Base-by-base conservation (phyloP, 23 red algal species). In the Gracilariopsis chorda region DNA sequence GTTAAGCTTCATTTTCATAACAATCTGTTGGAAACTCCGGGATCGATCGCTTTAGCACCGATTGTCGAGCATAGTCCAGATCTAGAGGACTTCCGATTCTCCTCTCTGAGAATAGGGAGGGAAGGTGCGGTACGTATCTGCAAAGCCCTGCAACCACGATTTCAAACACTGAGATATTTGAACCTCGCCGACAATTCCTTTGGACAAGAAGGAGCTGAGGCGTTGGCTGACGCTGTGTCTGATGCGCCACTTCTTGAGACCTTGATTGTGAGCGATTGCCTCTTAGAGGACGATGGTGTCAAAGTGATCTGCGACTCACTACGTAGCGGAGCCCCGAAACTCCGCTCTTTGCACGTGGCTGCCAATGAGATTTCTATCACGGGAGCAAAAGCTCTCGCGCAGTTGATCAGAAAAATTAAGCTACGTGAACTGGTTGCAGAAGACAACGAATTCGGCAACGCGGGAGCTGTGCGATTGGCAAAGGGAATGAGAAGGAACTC, bases 111-210 rank as follows among this genome's bases (percentile, higher is more conserved):
- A 19, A 76, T 98, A 33, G 84, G 85, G 16, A 74, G 63, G 28
- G 87, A 91, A 7, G 87, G 87, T 25, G 71, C 87, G 7, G 87
- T 80, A 5, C 70, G 75, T 30, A 89, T 91, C 25, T 87, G 82
- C 42, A 58, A 78, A 42, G 61, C 89, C 28, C 56, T 98, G 30
- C 51, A 84, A 36, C 59, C 63, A 25, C 83, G 90, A 14, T 49
- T 98, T 9, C 30, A 67, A n/a, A 57, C 34, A 28, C 59, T 98
- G 67, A 52, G 84, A 12, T 37, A 52, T 2, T 60, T 98, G 20
- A 92, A 98, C 80, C 60, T 94, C 82, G 84, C 95, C 12, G 95
- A 98, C 83, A 98, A 98, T 51, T 89, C 81, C 7, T 60, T 98
- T 55, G 95, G 85, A 20, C 43, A 85, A 28, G 88, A 86, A 59